A percentile compares a stretch with the other conserved stretches of the same genome.
Conservation (phyloP, 192 early-diverging fungal species). For the Pilaira anomala region DNA sequence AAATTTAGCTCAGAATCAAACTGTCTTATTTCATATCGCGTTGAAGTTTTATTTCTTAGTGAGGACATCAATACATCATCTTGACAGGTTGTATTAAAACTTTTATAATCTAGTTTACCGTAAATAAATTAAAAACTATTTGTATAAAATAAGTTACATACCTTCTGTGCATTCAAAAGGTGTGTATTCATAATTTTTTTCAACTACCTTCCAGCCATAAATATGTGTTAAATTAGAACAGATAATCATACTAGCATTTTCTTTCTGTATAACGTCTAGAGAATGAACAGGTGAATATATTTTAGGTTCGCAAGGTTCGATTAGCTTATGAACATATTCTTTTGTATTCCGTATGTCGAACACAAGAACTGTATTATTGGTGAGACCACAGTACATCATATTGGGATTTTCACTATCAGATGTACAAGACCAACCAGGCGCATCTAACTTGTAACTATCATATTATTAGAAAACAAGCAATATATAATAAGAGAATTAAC, state of each 20-base stretch:
- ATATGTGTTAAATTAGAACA: neutral
- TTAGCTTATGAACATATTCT: neutral
- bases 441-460: slow-evolving; percentile 8
- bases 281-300: slow-evolving; percentile 2
- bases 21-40: neutral
- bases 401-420: slow-evolving; percentile 14
- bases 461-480: too few relatives aligned
- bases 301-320: neutral
- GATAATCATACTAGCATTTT: neutral
- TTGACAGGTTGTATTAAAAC: neutral
- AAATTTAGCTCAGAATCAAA: slow-evolving; percentile 6
- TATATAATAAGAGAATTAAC: neutral
- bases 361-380: slow-evolving; percentile 14
- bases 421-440: slow-evolving; percentile 27
- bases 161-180: neutral
- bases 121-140: too few relatives aligned
- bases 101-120: neutral
- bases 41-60: slow-evolving; percentile 8
- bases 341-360: slow-evolving; percentile 28
- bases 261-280: neutral
- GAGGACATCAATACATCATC: neutral
- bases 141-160: neutral
- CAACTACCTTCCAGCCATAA: neutral
- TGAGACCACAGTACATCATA: slow-evolving; percentile 26
- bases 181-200: neutral